phyloP scores from a whole-genome alignment of 257 asterid genomes.

The Solanum megistacrolobum region DNA sequence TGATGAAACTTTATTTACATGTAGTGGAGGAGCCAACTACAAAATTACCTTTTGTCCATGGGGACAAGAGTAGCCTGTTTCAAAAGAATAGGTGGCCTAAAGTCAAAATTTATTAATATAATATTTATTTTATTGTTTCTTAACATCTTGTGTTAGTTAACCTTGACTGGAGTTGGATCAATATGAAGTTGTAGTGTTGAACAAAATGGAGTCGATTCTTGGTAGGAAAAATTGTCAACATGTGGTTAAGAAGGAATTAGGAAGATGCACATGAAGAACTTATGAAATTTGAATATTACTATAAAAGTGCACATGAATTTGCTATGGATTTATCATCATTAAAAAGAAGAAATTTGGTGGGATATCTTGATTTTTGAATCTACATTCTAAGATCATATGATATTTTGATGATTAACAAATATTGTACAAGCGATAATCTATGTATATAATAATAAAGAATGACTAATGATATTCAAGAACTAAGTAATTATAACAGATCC shows the following conservation, averaged over 20 bases:
- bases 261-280: no score
- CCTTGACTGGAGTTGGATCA: neutral
- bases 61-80: neutral
- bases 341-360: neutral
- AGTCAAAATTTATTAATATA: neutral
- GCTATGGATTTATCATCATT: no score
- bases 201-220: no score
- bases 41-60: neutral
- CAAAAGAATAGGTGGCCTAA: neutral
- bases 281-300: no score
- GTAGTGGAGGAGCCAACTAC: neutral
- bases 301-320: no score
- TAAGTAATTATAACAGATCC: neutral
- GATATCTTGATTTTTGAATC: neutral
- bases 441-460: no score
- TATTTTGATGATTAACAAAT: neutral
- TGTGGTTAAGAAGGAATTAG: no score
- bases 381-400: neutral
- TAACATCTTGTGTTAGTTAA: neutral
- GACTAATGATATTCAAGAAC: neutral
- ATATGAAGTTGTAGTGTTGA: neutral
- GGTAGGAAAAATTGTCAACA: no score
- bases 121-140: neutral
- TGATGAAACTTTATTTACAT: neutral
- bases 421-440: neutral